Conservation (phyloP, 2,329 filamentous ascomycete genomes). For the Karstenula rhodostoma region DNA sequence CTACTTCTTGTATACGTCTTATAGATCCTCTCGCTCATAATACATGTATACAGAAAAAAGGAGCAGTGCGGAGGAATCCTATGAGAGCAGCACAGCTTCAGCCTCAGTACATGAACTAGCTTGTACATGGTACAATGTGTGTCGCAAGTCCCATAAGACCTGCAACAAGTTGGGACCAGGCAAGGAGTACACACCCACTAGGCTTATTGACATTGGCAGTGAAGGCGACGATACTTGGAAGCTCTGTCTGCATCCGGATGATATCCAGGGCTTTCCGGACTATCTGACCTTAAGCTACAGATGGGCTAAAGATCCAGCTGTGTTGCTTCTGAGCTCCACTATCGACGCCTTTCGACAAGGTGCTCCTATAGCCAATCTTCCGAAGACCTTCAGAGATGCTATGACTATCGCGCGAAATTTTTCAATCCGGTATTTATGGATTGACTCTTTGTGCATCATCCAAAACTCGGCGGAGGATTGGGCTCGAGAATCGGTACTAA, state of each 20-base stretch:
- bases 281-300: conserved; percentile 6
- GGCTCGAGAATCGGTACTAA: not conserved
- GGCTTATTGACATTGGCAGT: not conserved
- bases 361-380: not conserved
- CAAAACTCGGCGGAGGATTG: conserved; percentile 14
- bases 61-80: not conserved
- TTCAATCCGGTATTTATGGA: conserved; percentile 15
- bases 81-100: conserved; percentile 3
- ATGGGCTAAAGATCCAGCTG: conserved; percentile 1
- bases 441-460: conserved; percentile 14
- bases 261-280: not conserved
- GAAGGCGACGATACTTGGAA: not conserved
- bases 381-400: conserved; percentile 14
- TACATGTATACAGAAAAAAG: not conserved
- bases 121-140: conserved; percentile 3
- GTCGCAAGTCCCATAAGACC: not conserved
- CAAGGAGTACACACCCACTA: not conserved
- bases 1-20: not conserved
- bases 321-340: not conserved
- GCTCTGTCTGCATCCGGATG: not conserved
- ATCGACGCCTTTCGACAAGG: not conserved
- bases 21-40: not conserved
- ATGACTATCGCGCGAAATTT: conserved; percentile 8
- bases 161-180: not conserved
- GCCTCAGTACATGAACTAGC: not conserved